phyloP scores from a whole-genome alignment of 345 rosid species.

The Punica granatum region DNA sequence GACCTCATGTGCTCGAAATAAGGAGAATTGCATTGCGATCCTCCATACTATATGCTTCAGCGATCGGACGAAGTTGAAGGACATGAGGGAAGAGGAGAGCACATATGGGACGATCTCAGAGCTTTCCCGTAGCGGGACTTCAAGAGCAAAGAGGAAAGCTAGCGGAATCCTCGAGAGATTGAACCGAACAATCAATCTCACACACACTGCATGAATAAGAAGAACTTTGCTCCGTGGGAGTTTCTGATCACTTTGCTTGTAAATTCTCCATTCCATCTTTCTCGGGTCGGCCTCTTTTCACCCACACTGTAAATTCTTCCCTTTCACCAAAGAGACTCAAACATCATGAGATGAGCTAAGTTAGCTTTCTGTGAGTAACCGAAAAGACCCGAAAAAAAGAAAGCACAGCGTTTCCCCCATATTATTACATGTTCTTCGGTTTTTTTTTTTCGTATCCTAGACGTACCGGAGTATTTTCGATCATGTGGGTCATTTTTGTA shows the following conservation, averaged over 20 bases:
- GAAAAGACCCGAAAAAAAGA: too few relatives aligned
- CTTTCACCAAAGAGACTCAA: slow-evolving; percentile 13
- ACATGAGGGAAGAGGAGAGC: slow-evolving; percentile 72
- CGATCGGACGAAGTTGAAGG: slow-evolving; percentile 75
- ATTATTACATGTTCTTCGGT: not conserved
- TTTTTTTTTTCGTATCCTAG: not conserved
- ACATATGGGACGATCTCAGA: slow-evolving; percentile 56
- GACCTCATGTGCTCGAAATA: slow-evolving; percentile 66
- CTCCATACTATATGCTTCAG: slow-evolving; percentile 56
- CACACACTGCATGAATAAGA: slow-evolving; percentile 69
- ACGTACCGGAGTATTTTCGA: not conserved
- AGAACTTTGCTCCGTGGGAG: not conserved
- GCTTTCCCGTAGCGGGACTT: slow-evolving; percentile 71
- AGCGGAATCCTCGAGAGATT: slow-evolving; percentile 68
- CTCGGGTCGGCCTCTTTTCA: not conserved
- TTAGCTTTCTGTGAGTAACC: slow-evolving; percentile 34
- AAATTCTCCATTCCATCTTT: slow-evolving; percentile 18
- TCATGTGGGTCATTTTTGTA: slow-evolving; percentile 9
- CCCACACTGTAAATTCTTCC: slow-evolving; percentile 32
- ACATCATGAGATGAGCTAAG: slow-evolving; percentile 20
- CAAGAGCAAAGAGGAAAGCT: slow-evolving; percentile 96
- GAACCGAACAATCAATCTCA: slow-evolving; percentile 54
- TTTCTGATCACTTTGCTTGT: slow-evolving; percentile 22
- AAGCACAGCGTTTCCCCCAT: not conserved
- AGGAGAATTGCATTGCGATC: slow-evolving; percentile 84